phyloP scores from a whole-genome alignment of 1,284 basidiomycete genomes.

The Ustilago cynodontis region DNA sequence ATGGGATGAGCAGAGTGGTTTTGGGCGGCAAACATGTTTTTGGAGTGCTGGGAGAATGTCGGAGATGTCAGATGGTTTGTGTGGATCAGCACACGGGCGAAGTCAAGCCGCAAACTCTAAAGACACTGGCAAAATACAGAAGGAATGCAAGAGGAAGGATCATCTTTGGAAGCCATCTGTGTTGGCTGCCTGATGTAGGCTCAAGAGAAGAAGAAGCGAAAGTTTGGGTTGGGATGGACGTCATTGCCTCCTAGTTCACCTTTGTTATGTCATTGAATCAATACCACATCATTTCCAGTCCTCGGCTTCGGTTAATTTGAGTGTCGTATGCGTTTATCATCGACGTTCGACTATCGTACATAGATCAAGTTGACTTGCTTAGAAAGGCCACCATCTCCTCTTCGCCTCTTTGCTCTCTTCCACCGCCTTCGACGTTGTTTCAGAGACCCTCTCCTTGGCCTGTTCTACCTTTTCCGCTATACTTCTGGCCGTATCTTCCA shows the following conservation, averaged over 20 bases:
- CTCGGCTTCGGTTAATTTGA: no score
- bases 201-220: neutral
- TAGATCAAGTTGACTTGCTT: neutral
- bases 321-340: neutral
- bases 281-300: neutral
- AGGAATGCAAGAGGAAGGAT: conserved; percentile 41
- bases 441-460: conserved; percentile 8
- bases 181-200: conserved; percentile 35
- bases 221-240: conserved; percentile 49
- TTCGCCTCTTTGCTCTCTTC: neutral
- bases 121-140: conserved; percentile 38
- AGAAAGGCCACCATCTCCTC: conserved; percentile 41
- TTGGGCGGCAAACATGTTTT: conserved; percentile 43
- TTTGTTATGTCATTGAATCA: neutral
- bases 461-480: conserved; percentile 28
- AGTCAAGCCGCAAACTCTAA: conserved; percentile 42
- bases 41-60: conserved; percentile 47
- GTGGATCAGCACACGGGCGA: conserved; percentile 50
- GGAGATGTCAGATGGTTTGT: conserved; percentile 57
- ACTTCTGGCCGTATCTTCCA: conserved; percentile 45
- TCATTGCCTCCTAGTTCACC: conserved; percentile 10
- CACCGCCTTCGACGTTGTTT: neutral
- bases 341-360: conserved; percentile 8
- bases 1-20: conserved; percentile 26
- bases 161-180: conserved; percentile 45